phyloP scores from a whole-genome alignment of 768 basidiomycete genomes.

The Xanthoconium stramineum region DNA sequence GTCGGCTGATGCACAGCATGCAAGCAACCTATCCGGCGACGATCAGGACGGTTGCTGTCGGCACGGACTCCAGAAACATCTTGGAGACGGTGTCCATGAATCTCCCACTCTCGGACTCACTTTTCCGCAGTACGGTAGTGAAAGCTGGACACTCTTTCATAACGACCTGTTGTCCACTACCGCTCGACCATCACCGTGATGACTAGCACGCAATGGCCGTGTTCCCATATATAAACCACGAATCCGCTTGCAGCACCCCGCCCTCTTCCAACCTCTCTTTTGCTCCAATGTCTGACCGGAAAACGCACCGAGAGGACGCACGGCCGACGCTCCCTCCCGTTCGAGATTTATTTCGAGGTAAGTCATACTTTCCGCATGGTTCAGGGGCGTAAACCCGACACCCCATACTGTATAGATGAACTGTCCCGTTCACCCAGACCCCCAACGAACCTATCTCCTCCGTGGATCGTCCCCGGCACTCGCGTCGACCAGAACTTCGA shows the following conservation, averaged over 20 bases:
- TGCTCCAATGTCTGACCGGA: slow-evolving; percentile 30
- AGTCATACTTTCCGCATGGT: slow-evolving; percentile 2
- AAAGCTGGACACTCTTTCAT: slow-evolving; percentile 29
- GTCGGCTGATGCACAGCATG: slow-evolving; percentile 33
- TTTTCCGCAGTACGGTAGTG: slow-evolving; percentile 22
- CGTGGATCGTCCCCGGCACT: slow-evolving; percentile 44
- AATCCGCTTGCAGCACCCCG: not conserved
- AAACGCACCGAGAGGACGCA: slow-evolving; percentile 19
- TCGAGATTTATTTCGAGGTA: slow-evolving; percentile 65
- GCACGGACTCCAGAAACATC: slow-evolving; percentile 21
- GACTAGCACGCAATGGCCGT: slow-evolving; percentile 24
- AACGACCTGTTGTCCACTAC: slow-evolving; percentile 15
- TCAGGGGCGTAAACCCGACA: not conserved
- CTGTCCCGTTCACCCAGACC: slow-evolving; percentile 40
- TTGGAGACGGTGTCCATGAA: slow-evolving; percentile 30
- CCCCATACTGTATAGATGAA: slow-evolving; percentile 42
- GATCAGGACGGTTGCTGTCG: slow-evolving; percentile 31
- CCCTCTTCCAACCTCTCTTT: slow-evolving; percentile 11
- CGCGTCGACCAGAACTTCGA: slow-evolving; percentile 29
- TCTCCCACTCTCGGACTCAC: slow-evolving; percentile 8
- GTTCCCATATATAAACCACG: slow-evolving; percentile 26
- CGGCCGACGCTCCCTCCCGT: slow-evolving; percentile 71
- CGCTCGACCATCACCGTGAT: slow-evolving; percentile 17
- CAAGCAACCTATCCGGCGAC: slow-evolving; percentile 26
- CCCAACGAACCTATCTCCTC: slow-evolving; percentile 38